phyloP scores from a whole-genome alignment of 208 protist genomes.

The Phytomonas francai region DNA sequence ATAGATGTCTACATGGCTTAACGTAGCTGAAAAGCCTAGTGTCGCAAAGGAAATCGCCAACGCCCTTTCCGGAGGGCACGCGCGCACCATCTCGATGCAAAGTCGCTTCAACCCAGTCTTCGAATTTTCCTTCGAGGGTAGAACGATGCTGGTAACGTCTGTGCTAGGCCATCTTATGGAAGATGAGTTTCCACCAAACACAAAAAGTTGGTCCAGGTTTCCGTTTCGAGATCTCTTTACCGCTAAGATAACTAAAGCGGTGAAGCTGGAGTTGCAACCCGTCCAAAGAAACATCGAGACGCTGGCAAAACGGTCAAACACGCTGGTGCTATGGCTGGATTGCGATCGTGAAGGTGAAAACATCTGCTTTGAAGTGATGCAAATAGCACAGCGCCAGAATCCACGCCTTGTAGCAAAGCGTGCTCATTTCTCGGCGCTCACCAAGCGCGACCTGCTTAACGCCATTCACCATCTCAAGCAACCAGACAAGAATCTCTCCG shows the following conservation, averaged over 20 bases:
- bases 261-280: slow-evolving; percentile 58
- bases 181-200: slow-evolving; percentile 75
- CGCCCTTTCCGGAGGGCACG: slow-evolving; percentile 58
- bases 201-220: slow-evolving; percentile 80
- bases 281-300: slow-evolving; percentile 74
- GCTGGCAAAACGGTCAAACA: slow-evolving; percentile 47
- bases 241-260: slow-evolving; percentile 65
- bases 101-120: slow-evolving; percentile 82
- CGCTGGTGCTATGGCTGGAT: slow-evolving; percentile 94
- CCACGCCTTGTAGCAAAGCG: slow-evolving; percentile 50
- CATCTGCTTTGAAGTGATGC: slow-evolving; percentile 96
- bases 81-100: slow-evolving; percentile 29
- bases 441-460: slow-evolving; percentile 66
- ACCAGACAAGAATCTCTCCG: slow-evolving; percentile 84
- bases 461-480: slow-evolving; percentile 74
- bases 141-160: slow-evolving; percentile 93
- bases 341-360: slow-evolving; percentile 97
- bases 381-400: slow-evolving; percentile 47
- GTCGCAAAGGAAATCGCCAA: slow-evolving; percentile 86
- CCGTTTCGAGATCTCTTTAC: slow-evolving; percentile 90
- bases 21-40: slow-evolving; percentile 94
- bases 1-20: slow-evolving; percentile 78
- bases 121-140: slow-evolving; percentile 64
- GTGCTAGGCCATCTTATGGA: slow-evolving; percentile 96
- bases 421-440: slow-evolving; percentile 91